These are phyloP conservation scores for Lodderomyces pseudojiufengensis DNA, from an alignment of 1,139 yeast genomes.

Conservation along the genomic window DNA sequence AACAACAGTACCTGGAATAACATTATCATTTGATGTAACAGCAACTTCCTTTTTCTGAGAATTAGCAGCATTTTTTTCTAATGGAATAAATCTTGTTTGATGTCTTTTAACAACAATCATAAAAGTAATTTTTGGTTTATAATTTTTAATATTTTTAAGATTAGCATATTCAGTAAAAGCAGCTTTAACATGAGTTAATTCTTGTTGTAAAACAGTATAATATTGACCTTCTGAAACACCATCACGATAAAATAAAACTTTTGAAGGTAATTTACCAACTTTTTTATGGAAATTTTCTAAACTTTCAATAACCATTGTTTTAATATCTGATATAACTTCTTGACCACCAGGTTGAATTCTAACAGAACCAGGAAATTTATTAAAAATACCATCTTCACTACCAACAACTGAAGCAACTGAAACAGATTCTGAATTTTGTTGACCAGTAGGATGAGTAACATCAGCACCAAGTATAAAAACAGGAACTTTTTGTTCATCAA, in stretches of 20 bases:
- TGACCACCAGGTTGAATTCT: constrained; percentile 13
- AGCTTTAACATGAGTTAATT: constrained; percentile 11
- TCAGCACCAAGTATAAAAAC: constrained; percentile 14
- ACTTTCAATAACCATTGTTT: constrained; percentile 12
- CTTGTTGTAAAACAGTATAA: constrained; percentile 13
- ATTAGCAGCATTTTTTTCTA: constrained; percentile 10
- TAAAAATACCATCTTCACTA: constrained; percentile 14
- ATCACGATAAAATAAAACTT: constrained; percentile 14
- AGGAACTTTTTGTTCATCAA: constrained; percentile 11
- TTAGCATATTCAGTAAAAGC: constrained; percentile 13
- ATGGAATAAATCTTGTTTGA: constrained; percentile 14
- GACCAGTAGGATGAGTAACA: constrained; percentile 14
- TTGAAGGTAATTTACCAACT: constrained; percentile 10
- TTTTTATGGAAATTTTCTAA: constrained; percentile 12
- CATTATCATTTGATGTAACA: constrained; percentile 13
- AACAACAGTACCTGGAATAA: constrained; percentile 14
- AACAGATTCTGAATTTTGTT: constrained; percentile 9
- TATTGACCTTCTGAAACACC: constrained; percentile 16
- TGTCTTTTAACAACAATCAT: constrained; percentile 15
- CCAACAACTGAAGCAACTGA: constrained; percentile 15
- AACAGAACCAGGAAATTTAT: constrained; percentile 14
- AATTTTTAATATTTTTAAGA: constrained; percentile 7
- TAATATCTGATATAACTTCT: constrained; percentile 12
- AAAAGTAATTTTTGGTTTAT: constrained; percentile 12
- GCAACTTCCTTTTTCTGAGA: constrained; percentile 11